Evolutionary conservation across 2,329 filamentous ascomycete species (phyloP), one percentile per base, ranked within the genome.

Genomic region (Fusarium begoniae): DNA sequence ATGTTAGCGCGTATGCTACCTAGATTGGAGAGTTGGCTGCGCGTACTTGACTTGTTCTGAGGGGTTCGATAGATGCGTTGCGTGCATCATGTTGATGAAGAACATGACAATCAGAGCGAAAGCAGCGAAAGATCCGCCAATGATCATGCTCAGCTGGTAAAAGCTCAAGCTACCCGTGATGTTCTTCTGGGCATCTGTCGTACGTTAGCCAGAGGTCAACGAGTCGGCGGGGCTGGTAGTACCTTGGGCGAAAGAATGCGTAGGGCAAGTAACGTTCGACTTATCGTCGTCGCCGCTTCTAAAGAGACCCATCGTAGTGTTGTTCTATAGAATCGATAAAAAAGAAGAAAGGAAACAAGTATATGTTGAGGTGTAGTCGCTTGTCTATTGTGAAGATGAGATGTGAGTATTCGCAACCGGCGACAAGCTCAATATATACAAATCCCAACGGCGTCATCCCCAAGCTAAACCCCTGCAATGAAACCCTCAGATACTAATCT

Each of bases 21-120:
- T 8, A 4, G 15, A 13, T 8, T 3, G 12, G 5, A 14, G 22
- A 17, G 8, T 20, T n/a, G 12, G 3, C 5, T 20, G 6, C 8
- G 11, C 50, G 11, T 69, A 77, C 75, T 77, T 77, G 48, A 76
- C 56, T 47, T 77, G 75, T n/a, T 77, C 75, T 6, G 61, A 50
- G 1, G 73, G 75, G 13, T 76, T 77, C 1, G 64, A 69, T 2
- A 76, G 67, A 30, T 77, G 75, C 1, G 75, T 73, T 4, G 72
- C 72, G 35, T 77, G 75, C 17, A 77, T 59, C 20, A 67, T 54
- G 5, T 67, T 63, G 17, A 53, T 67, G 22, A 45, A 44, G 10
- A 77, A 53, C 54, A 77, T 77, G 18, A 73, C 64, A 2, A 71
- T 15, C 4, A 75, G 57, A 7, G 66, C 28, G 24, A 76, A 55